A percentile compares a stretch with the other conserved stretches of the same genome.
phyloP scores from a whole-genome alignment of 2,329 filamentous ascomycete genomes.

The Alternaria arbusti region DNA sequence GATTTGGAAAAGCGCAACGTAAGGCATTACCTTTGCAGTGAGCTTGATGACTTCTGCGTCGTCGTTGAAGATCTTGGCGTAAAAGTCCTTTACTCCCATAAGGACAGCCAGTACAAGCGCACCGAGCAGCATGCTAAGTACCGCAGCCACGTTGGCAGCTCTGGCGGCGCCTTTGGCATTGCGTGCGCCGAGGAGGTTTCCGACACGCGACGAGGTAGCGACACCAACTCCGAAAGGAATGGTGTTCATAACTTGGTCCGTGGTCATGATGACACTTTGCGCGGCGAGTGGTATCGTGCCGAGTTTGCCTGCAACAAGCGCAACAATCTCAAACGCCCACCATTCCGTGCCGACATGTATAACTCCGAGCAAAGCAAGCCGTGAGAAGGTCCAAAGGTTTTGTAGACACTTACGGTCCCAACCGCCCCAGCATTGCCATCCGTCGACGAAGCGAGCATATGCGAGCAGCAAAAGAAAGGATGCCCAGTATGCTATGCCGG shows the following conservation, averaged over 20 bases:
- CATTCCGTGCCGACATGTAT: slow-evolving; percentile 89
- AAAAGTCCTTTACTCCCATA: slow-evolving; percentile 73
- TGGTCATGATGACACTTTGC: slow-evolving; percentile 89
- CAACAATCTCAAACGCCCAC: slow-evolving; percentile 95
- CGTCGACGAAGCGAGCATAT: slow-evolving; percentile 74
- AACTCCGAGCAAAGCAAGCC: slow-evolving; percentile 76
- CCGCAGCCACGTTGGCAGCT: slow-evolving; percentile 76
- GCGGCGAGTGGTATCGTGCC: slow-evolving; percentile 81
- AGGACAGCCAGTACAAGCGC: slow-evolving; percentile 70
- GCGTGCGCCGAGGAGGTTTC: slow-evolving; percentile 77
- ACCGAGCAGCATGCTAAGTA: slow-evolving; percentile 74
- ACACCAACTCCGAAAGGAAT: slow-evolving; percentile 88
- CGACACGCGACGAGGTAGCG: slow-evolving; percentile 76
- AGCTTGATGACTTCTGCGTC: slow-evolving; percentile 74
- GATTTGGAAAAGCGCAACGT: slow-evolving; percentile 88
- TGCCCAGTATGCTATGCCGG: slow-evolving; percentile 84
- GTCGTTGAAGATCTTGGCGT: slow-evolving; percentile 82
- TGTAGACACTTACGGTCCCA: slow-evolving; percentile 68
- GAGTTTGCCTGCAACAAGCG: slow-evolving; percentile 78
- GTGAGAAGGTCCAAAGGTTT: slow-evolving; percentile 73
- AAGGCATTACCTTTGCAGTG: slow-evolving; percentile 80
- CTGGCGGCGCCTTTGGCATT: slow-evolving; percentile 70
- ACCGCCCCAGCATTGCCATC: slow-evolving; percentile 81
- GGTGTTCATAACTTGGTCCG: slow-evolving; percentile 83
- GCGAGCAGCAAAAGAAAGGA: slow-evolving; percentile 78